These are phyloP conservation scores for Malbranchea cinnamomea DNA, from an alignment of 2,329 filamentous ascomycete genomes.

Conservation along the genomic window DNA sequence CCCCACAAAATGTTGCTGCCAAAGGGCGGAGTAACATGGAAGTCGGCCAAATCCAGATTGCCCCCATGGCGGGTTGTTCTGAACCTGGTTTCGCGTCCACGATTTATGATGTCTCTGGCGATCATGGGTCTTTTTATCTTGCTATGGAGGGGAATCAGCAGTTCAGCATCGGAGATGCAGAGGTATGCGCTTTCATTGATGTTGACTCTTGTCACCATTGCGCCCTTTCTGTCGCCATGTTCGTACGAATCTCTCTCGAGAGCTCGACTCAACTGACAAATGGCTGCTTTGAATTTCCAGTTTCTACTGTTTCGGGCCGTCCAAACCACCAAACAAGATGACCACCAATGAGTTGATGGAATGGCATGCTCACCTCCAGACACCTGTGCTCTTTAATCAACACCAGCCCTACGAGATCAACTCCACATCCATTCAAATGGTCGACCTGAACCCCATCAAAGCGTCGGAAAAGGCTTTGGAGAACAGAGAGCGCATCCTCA, in stretches of 20 bases:
- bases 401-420: conserved; percentile 80
- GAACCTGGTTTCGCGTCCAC: conserved; percentile 57
- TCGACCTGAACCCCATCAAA: conserved; percentile 72
- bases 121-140: conserved; percentile 57
- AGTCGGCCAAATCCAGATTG: conserved; percentile 65
- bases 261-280: background rate
- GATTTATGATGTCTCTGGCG: conserved; percentile 60
- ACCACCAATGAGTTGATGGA: conserved; percentile 74
- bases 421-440: conserved; percentile 57
- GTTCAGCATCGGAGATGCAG: conserved; percentile 74
- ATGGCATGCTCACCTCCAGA: conserved; percentile 79
- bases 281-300: conserved; percentile 33
- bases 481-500: conserved; percentile 77
- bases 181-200: conserved; percentile 41
- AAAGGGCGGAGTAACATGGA: conserved; percentile 85
- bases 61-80: conserved; percentile 61
- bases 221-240: background rate
- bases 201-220: conserved; percentile 2
- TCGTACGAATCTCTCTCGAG: background rate
- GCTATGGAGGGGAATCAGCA: conserved; percentile 75
- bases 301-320: conserved; percentile 94
- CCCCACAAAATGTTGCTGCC: conserved; percentile 62
- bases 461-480: conserved; percentile 64
- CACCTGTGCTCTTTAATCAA: conserved; percentile 91
- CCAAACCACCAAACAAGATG: conserved; percentile 95